Conservation (phyloP, 2,329 filamentous ascomycete species). For the Verticillium nonalfalfae region DNA sequence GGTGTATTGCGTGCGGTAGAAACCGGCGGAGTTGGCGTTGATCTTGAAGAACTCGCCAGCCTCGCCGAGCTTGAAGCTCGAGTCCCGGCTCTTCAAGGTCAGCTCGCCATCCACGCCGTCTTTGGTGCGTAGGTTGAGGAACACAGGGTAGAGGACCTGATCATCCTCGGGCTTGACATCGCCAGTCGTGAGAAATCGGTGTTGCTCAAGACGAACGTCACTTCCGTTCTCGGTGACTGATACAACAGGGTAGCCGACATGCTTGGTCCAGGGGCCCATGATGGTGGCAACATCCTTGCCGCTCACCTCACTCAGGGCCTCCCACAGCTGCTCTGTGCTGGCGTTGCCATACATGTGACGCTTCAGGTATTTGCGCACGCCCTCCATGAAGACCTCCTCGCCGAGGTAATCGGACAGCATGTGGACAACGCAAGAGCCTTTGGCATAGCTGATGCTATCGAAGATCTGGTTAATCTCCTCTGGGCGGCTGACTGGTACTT, state of each 20-base stretch:
- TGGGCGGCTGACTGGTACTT: conserved; percentile 90
- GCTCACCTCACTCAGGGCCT: conserved; percentile 77
- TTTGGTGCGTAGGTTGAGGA: conserved; percentile 78
- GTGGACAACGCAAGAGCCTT: conserved; percentile 89
- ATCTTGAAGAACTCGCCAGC: conserved; percentile 90
- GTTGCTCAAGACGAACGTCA: conserved; percentile 84
- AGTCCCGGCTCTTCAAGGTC: conserved; percentile 57
- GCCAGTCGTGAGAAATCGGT: conserved; percentile 86
- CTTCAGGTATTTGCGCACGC: conserved; percentile 84
- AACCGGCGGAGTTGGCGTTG: conserved; percentile 88
- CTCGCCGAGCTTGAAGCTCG: conserved; percentile 63
- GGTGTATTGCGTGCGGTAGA: conserved; percentile 86
- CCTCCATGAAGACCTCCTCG: conserved; percentile 88
- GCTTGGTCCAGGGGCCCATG: conserved; percentile 96
- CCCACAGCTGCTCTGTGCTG: conserved; percentile 84
- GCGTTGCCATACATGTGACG: conserved; percentile 98
- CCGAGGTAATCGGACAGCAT: conserved; percentile 97
- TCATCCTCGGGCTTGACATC: conserved; percentile 94
- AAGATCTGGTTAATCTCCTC: conserved; percentile 99
- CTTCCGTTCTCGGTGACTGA: conserved; percentile 67
- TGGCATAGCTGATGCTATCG: conserved; percentile 94
- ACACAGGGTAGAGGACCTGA: conserved; percentile 79
- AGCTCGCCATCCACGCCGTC: conserved; percentile 74
- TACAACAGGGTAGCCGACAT: conserved; percentile 88
- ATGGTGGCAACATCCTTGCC: conserved; percentile 86